Conservation (phyloP, 2,329 filamentous ascomycete genomes). For the Periconia sp. region DNA sequence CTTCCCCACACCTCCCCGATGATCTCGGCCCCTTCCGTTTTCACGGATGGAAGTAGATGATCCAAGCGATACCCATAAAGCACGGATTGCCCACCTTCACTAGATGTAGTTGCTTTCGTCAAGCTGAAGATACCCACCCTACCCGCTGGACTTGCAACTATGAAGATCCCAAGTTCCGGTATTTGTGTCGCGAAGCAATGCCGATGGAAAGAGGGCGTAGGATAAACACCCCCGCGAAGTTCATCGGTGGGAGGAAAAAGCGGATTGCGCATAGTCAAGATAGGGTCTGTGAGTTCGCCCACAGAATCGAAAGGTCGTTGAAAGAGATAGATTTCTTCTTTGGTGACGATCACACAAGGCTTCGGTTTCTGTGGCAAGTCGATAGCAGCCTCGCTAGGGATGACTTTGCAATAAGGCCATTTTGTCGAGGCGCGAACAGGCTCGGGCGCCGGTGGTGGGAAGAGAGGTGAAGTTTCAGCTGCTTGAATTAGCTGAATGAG, state of each 20-base stretch:
- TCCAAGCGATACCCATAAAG: slow-evolving; percentile 60
- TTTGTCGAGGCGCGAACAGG: background rate
- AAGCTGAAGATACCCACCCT: slow-evolving; percentile 67
- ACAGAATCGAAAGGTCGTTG: slow-evolving; percentile 35
- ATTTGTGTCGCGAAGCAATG: slow-evolving; percentile 69
- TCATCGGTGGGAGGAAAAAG: slow-evolving; percentile 15
- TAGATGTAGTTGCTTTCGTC: slow-evolving; percentile 56
- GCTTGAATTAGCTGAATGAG: too few species aligned
- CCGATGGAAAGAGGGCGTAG: slow-evolving; percentile 14
- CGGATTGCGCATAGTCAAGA: slow-evolving; percentile 48
- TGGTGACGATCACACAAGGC: slow-evolving; percentile 49
- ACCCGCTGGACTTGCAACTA: slow-evolving; percentile 71
- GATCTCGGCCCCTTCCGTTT: slow-evolving; percentile 1
- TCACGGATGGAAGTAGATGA: slow-evolving; percentile 59
- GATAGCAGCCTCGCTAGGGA: background rate
- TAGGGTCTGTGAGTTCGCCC: slow-evolving; percentile 7
- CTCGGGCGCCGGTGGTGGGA: background rate
- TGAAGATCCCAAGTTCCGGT: slow-evolving; percentile 72
- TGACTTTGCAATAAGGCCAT: slow-evolving; percentile 5
- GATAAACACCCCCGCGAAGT: slow-evolving; percentile 1
- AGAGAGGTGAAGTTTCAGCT: too few species aligned
- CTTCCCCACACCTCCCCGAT: slow-evolving; percentile 14
- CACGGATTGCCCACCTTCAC: slow-evolving; percentile 29
- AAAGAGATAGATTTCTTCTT: slow-evolving; percentile 51
- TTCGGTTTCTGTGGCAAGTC: slow-evolving; percentile 19